Conservation (phyloP, 768 basidiomycete genomes). For the Tricholoma saponaceum region DNA sequence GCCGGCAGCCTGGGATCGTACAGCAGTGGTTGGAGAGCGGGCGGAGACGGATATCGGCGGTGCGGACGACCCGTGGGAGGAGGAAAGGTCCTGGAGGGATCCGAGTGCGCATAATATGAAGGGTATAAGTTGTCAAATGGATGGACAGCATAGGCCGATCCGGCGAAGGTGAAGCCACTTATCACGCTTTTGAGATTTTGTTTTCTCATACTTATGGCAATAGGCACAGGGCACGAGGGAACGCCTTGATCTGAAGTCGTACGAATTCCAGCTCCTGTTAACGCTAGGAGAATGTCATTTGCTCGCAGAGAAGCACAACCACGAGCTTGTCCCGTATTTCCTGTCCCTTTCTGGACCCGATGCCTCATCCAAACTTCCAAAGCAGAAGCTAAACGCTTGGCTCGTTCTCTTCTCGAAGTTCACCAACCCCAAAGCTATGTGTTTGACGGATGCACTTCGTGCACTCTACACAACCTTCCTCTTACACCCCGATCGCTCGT, state of each 20-base stretch:
- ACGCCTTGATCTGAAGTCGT: constrained; percentile 70
- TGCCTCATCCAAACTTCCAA: constrained; percentile 40
- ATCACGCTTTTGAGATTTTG: not conserved
- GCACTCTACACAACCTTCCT: constrained; percentile 69
- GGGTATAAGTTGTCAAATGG: constrained; percentile 45
- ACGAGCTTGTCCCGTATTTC: constrained; percentile 85
- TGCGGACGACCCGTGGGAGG: constrained; percentile 50
- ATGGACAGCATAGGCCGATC: constrained; percentile 27
- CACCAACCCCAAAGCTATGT: constrained; percentile 86
- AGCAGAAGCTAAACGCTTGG: constrained; percentile 67
- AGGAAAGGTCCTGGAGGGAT: constrained; percentile 77
- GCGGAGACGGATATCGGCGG: constrained; percentile 16
- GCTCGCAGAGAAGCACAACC: constrained; percentile 83
- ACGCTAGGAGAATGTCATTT: constrained; percentile 64
- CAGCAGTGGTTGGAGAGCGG: constrained; percentile 9
- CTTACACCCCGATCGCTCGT: constrained; percentile 75
- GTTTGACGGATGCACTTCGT: constrained; percentile 61
- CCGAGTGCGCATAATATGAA: constrained; percentile 64
- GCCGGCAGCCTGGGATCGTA: not conserved
- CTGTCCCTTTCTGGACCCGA: constrained; percentile 45
- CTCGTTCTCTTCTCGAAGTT: constrained; percentile 88
- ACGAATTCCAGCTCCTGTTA: constrained; percentile 76
- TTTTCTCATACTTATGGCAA: not conserved
- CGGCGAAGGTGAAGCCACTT: constrained; percentile 28
- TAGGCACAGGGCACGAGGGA: constrained; percentile 34